Evolutionary conservation across 2,329 filamentous ascomycete species (phyloP).

Genomic region (Corinectria fuckeliana): DNA sequence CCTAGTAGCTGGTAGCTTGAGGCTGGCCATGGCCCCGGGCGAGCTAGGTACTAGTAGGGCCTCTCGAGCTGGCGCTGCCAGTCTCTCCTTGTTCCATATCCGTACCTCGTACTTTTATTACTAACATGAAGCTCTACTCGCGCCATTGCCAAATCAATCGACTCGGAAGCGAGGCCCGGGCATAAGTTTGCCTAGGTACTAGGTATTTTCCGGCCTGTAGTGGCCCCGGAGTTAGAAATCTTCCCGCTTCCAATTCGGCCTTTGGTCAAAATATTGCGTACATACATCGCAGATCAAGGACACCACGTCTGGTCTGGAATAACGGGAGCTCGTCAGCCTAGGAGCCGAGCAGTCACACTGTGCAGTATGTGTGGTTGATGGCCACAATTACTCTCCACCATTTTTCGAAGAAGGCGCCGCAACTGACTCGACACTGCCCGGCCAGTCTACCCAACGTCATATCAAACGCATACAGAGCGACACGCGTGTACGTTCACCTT

Average conservation of each 20-base stretch:
- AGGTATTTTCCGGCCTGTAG: slow-evolving; percentile 12
- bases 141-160: neutral
- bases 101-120: neutral
- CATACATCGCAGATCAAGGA: neutral
- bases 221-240: slow-evolving; percentile 4
- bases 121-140: neutral
- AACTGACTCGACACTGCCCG: slow-evolving; percentile 10
- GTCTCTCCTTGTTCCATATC: neutral
- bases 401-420: neutral
- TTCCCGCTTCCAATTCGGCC: slow-evolving; percentile 1
- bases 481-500: neutral
- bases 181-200: neutral
- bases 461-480: neutral
- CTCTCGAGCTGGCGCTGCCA: neutral
- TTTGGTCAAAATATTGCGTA: no score
- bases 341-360: slow-evolving; percentile 4
- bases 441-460: neutral
- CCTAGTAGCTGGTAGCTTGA: slow-evolving; percentile 12
- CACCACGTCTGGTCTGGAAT: neutral
- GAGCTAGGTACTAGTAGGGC: slow-evolving; percentile 8
- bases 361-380: neutral
- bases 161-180: neutral
- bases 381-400: slow-evolving; percentile 8
- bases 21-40: neutral
- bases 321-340: neutral